Evolutionary conservation across 2,329 filamentous ascomycete species (phyloP).

Genomic region (Lecanoromycetidae sp.): DNA sequence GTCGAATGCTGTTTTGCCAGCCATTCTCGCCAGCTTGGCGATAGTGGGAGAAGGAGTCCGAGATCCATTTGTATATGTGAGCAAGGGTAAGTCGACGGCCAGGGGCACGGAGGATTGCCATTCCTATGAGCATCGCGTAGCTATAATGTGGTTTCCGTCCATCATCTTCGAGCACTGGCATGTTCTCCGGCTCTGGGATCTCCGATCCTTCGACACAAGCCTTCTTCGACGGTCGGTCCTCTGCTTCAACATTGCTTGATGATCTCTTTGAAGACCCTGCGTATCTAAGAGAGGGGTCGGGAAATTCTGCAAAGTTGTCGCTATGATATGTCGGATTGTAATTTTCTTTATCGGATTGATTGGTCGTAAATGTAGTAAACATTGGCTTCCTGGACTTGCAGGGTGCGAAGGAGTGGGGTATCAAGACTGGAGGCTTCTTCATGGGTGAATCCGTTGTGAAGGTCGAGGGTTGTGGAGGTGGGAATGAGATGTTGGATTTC

Average conservation of each 20-base stretch:
- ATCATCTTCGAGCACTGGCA: conserved; percentile 71
- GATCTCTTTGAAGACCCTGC: conserved; percentile 43
- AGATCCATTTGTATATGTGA: conserved; percentile 99
- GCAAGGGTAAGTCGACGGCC: conserved; percentile 74
- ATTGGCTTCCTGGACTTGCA: conserved; percentile 33
- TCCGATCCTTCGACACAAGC: conserved; percentile 35
- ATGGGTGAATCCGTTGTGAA: conserved; percentile 38
- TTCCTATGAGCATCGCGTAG: conserved; percentile 89
- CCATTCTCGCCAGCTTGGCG: conserved; percentile 69
- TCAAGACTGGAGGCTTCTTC: conserved; percentile 28
- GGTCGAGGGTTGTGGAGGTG: conserved; percentile 25
- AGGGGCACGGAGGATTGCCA: conserved; percentile 84
- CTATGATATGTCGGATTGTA: conserved; percentile 30
- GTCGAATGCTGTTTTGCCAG: conserved; percentile 98
- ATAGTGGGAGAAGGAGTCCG: conserved; percentile 87
- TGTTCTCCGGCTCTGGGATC: conserved; percentile 63
- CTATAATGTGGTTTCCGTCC: conserved; percentile 82
- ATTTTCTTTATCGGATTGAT: conserved; percentile 36
- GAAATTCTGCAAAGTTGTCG: conserved; percentile 37
- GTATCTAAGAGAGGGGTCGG: conserved; percentile 34
- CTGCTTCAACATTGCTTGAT: conserved; percentile 61
- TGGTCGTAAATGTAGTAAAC: conserved; percentile 38
- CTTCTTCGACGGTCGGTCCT: conserved; percentile 60
- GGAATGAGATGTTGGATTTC: conserved; percentile 49
- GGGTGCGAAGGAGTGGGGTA: conserved; percentile 25